These are phyloP conservation scores for Aphanomyces invadans DNA, from an alignment of 352 stramenopile species.

Conservation along the genomic window DNA sequence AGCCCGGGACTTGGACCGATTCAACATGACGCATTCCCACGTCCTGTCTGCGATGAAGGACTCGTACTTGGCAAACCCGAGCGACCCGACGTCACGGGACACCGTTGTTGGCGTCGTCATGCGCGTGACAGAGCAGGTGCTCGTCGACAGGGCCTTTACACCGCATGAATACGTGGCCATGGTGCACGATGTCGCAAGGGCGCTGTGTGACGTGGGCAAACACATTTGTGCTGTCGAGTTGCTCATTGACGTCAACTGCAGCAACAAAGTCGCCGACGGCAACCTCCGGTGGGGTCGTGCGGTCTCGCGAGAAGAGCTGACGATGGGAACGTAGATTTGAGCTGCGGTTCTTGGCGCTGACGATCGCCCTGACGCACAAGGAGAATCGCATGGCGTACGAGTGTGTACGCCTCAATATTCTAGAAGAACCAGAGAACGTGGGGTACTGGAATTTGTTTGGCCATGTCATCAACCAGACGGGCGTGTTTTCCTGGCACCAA, in stretches of 20 bases:
- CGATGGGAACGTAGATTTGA: too few relatives aligned
- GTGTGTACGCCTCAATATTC: conserved; percentile 77
- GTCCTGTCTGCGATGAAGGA: conserved; percentile 43
- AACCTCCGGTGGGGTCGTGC: conserved; percentile 38
- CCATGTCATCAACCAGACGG: conserved; percentile 72
- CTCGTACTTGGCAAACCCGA: conserved; percentile 76
- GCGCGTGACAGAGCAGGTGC: conserved; percentile 72
- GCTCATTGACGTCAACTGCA: conserved; percentile 80
- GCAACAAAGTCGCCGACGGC: conserved; percentile 68
- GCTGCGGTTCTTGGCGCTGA: conserved; percentile 71
- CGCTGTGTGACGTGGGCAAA: conserved; percentile 69
- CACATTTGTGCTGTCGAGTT: conserved; percentile 79
- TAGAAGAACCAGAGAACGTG: conserved; percentile 71
- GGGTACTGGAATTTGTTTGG: conserved; percentile 83
- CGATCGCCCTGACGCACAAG: conserved; percentile 77
- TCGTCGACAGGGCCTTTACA: conserved; percentile 62
- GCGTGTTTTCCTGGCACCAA: conserved; percentile 81
- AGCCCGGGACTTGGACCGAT: not conserved
- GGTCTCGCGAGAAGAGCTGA: too few relatives aligned
- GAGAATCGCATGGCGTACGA: conserved; percentile 85
- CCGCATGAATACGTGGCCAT: conserved; percentile 70
- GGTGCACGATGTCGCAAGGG: conserved; percentile 71
- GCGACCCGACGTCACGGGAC: conserved; percentile 56
- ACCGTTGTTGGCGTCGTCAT: conserved; percentile 82
- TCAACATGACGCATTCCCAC: conserved; percentile 11